Conservation (phyloP, 177 flowering plant genomes). For the Vitis hybrid region DNA sequence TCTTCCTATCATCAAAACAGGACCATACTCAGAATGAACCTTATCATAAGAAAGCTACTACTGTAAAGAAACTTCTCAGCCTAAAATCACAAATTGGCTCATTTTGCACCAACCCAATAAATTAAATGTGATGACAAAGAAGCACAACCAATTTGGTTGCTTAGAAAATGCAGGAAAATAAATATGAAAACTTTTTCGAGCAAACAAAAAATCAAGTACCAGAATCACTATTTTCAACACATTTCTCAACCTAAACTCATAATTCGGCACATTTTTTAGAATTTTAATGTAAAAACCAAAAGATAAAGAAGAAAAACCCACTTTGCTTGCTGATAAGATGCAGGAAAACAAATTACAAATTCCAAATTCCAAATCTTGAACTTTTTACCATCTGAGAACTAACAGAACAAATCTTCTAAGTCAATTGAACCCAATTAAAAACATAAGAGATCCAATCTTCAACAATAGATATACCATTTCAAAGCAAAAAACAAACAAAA, state of each 20-base stretch:
- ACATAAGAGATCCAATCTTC: neutral
- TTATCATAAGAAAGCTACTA: neutral
- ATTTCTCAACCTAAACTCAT: no score
- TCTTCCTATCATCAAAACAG: constrained; percentile 23
- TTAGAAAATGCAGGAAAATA: neutral
- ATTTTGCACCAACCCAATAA: constrained; percentile 7
- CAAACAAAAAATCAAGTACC: no score
- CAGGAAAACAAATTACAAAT: neutral
- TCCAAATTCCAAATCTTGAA: neutral
- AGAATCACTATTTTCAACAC: no score
- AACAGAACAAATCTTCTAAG: neutral
- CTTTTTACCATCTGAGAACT: neutral
- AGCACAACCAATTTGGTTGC: neutral
- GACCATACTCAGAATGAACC: neutral
- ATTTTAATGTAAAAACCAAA: neutral
- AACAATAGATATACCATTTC: neutral
- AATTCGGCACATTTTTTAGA: no score
- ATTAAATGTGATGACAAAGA: neutral
- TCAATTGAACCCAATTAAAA: neutral
- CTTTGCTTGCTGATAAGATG: neutral
- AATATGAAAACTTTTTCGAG: neutral
- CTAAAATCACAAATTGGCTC: constrained; percentile 10
- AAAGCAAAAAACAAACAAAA: no score
- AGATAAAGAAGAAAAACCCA: neutral
- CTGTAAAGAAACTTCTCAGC: neutral